Percentiles rank a stretch among this genome's conserved stretches.
Conservation (phyloP, 2,329 filamentous ascomycete genomes). For the Lecanicillium sp. region DNA sequence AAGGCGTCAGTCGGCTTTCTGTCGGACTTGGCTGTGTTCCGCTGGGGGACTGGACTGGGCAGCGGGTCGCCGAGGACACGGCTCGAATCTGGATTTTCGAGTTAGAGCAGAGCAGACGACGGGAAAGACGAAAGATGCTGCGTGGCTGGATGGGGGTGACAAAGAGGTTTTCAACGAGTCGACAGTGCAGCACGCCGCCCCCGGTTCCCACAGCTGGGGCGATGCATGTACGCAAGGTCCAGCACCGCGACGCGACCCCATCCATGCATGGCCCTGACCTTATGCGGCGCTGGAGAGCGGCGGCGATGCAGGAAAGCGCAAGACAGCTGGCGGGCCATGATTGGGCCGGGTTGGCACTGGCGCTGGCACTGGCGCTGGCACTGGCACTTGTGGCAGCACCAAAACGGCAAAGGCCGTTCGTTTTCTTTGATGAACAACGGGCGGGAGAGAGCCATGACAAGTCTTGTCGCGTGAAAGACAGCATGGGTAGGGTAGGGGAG, state of each 20-base stretch:
- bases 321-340: constrained; percentile 28
- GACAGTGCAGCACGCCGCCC: constrained; percentile 1
- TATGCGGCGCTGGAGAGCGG: constrained; percentile 7
- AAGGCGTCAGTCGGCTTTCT: constrained; percentile 3
- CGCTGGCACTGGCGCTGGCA: too few species aligned
- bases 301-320: constrained; percentile 10
- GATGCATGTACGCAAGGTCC: constrained; percentile 5
- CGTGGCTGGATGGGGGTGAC: constrained; percentile 16
- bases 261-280: constrained; percentile 3
- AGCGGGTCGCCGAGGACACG: too few species aligned
- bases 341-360: constrained; percentile 16
- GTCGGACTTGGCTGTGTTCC: neutral
- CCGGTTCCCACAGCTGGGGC: constrained; percentile 8
- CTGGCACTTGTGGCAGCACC: too few species aligned
- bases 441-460: too few species aligned
- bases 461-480: too few species aligned
- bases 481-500: too few species aligned
- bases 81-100: too few species aligned
- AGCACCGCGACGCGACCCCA: constrained; percentile 7
- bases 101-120: constrained; percentile 9
- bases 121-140: constrained; percentile 12
- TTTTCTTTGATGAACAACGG: too few species aligned
- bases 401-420: too few species aligned
- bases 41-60: too few species aligned
- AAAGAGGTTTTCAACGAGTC: constrained; percentile 2